Conservation (phyloP, 2,329 filamentous ascomycete genomes). For the Claviceps pusilla region DNA sequence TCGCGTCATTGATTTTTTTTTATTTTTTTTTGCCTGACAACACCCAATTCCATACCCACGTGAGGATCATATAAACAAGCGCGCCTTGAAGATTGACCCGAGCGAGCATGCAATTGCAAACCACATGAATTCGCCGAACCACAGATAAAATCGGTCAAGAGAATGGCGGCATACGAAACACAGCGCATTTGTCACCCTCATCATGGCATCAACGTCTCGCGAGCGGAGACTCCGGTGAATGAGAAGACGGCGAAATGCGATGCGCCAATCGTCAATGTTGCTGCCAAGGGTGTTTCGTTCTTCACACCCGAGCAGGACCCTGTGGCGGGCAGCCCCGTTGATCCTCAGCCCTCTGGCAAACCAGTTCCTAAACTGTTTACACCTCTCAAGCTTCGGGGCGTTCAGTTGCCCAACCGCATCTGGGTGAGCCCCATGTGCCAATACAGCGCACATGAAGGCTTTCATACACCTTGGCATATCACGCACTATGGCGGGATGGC, state of each 20-base stretch:
- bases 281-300: conserved; percentile 29
- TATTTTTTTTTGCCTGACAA: neutral
- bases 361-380: neutral
- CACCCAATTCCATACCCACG: neutral
- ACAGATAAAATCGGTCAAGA: neutral
- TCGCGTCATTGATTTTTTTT: neutral
- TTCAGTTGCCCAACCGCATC: neutral
- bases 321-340: conserved; percentile 20
- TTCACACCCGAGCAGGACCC: conserved; percentile 41
- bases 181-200: conserved; percentile 14
- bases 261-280: conserved; percentile 10
- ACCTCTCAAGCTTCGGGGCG: neutral
- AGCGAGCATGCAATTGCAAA: neutral
- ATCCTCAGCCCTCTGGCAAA: neutral
- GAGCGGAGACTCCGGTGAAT: conserved; percentile 10
- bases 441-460: conserved; percentile 1
- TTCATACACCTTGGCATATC: conserved; percentile 1
- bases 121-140: neutral
- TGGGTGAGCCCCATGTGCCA: conserved; percentile 1
- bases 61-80: neutral
- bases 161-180: conserved; percentile 15
- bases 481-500: conserved; percentile 28
- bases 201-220: conserved; percentile 13
- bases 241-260: conserved; percentile 12
- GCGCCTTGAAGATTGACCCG: no score